Evolutionary conservation across 768 basidiomycete genomes (phyloP), one percentile per base, ranked within the genome.

Genomic region (Gymnopilus junonius): DNA sequence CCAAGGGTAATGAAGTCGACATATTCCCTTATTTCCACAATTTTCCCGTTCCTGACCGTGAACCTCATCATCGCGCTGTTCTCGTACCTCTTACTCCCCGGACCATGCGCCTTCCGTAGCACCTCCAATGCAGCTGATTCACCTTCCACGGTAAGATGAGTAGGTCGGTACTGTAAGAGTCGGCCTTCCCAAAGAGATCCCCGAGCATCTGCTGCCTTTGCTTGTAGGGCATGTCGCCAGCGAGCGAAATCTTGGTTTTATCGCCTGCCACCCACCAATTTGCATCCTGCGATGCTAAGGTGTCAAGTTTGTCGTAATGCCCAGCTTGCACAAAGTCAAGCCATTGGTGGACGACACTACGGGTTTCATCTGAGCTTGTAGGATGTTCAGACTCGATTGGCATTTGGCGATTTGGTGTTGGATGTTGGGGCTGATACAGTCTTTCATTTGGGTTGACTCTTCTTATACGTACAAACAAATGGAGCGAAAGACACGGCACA

Each of bases 1-100:
- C n/a, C 50, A 32, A 60, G 39, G 3, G 59, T n/a, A 54, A 60
- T 53, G 50, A 53, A 60, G 40, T 65, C 64, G n/a, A 65, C 25
- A 45, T 65, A 65, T 45, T 65, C 64, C 59, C 64, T 65, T 10
- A 61, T 37, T 14, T 55, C 54, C 53, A 34, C 54, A 31, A 65
- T 65, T 46, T 61, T 65, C 14, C 64, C 64, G 10, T 64, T 51
- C 32, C 50, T 39, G n/a, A 61, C 54, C 6, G 23, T 45, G 20
- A 65, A 42, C 29, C 55, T 65, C 42, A 61, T 42, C 6, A 61
- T 50, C 29, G 55, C 54, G 21, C 50, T 55, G 15, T 39, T 65
- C 54, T 57, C 55, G 25, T 65, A 65, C n/a, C 35, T 27, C 46
- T 53, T 48, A 3, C 29, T 27, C 4, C 50, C 55, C 1, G 55